Evolutionary conservation across 371 early-diverging fungal species (phyloP), one percentile per base, ranked within the genome.

Genomic region (Rhizopus sp.): DNA sequence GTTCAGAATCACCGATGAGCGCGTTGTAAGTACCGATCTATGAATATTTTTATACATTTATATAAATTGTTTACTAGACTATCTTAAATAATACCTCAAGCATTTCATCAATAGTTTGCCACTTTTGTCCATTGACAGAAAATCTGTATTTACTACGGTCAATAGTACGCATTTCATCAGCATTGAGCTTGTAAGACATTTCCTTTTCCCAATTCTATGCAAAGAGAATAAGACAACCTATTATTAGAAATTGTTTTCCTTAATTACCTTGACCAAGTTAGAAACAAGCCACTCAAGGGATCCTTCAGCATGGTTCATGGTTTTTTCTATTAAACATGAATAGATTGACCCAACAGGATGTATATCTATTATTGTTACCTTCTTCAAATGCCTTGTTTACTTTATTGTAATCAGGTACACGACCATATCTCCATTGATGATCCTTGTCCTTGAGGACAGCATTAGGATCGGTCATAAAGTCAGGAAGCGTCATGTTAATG

Each of bases 21-120:
- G 81, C 81, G 54, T 80, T 80, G 59, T 80, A 80, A n/a, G 81
- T 80, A 50, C 81, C 81, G 41, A 80, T 66, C 77, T 76, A 49
- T 29, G 39, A 38, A 16, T 34, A 4, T 23, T 39, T 39, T 41
- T 42, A 38, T 46, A 31, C 4, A 29, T 39, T 49, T 9, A 42
- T 33, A n/a, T 37, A 16, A 17, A 39, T 15, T 13, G 33, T 46
- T 49, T 16, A 4, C 35, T 13, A 23, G 23, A 49, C 32, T 12
- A 46, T 45, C 23, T 8, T 5, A 5, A 32, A 42, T 17, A 49
- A 29, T 56, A 75, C 73, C 55, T 76, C 34, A 42, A 80, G 72
- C 81, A 80, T 80, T 9, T 78, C 77, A 13, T 80, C 81, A 16
- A 68, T 59, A 1, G 57, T 70, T 35, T 76, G 58, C 67, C 74